Conservation (phyloP, 1,284 basidiomycete genomes). For the Trichosporon sp. region DNA sequence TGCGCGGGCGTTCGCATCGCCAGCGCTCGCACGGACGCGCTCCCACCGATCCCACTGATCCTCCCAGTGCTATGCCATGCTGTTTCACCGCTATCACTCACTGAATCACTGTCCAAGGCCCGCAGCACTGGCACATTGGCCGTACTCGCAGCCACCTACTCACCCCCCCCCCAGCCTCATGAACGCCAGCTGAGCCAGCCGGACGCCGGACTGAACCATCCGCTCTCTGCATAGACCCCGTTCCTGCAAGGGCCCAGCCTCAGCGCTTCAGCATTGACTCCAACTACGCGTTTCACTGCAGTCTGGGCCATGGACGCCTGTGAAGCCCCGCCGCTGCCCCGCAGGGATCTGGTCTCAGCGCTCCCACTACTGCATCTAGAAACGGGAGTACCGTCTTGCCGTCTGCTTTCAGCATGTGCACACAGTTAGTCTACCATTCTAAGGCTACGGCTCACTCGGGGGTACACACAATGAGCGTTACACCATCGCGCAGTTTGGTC, state of each 20-base stretch:
- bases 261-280: not conserved
- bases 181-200: not conserved
- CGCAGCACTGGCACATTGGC: not conserved
- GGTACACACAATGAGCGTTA: not conserved
- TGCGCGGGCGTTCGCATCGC: not conserved
- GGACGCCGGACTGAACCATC: constrained; percentile 13
- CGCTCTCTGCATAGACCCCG: not conserved
- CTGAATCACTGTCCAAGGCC: not conserved
- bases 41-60: constrained; percentile 11
- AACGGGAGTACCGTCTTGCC: not conserved
- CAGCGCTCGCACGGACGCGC: constrained; percentile 7
- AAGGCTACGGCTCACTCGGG: not conserved
- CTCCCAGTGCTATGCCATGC: not conserved
- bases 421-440: not conserved
- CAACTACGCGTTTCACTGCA: not conserved
- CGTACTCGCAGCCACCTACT: not conserved
- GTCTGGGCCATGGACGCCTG: not conserved
- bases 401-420: not conserved
- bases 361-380: not conserved
- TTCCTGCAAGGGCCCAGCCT: constrained; percentile 1
- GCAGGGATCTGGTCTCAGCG: not conserved
- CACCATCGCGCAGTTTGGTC: not conserved
- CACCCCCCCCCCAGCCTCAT: not conserved
- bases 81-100: not conserved
- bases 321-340: not conserved